Conservation (phyloP, 2,329 filamentous ascomycete species). For the Aureobasidium musti region DNA sequence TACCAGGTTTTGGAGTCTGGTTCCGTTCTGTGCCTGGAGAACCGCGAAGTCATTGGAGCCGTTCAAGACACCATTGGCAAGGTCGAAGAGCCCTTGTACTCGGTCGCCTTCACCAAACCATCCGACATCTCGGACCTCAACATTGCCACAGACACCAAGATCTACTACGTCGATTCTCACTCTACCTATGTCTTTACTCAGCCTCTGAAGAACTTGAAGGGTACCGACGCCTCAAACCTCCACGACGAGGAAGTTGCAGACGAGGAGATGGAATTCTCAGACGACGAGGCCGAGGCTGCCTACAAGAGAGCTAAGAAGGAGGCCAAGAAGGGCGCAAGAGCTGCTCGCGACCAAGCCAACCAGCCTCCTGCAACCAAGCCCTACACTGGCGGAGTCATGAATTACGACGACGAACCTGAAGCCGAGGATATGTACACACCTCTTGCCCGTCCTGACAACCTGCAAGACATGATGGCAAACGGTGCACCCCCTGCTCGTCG, state of each 20-base stretch:
- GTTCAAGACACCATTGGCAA: conserved; percentile 83
- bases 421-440: conserved; percentile 51
- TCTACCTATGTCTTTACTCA: conserved; percentile 86
- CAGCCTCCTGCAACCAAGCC: conserved; percentile 11
- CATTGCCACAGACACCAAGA: conserved; percentile 65
- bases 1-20: conserved; percentile 82
- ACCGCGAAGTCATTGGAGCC: conserved; percentile 75
- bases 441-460: conserved; percentile 50
- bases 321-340: conserved; percentile 38
- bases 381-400: conserved; percentile 40
- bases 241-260: conserved; percentile 87
- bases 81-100: conserved; percentile 84
- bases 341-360: conserved; percentile 25
- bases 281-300: conserved; percentile 84
- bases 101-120: conserved; percentile 70
- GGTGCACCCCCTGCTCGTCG: conserved; percentile 44
- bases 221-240: conserved; percentile 90
- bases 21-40: conserved; percentile 76
- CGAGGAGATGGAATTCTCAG: conserved; percentile 92
- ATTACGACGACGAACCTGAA: conserved; percentile 49
- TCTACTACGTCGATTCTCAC: conserved; percentile 79
- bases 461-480: conserved; percentile 48
- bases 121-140: conserved; percentile 68
- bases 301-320: conserved; percentile 42
- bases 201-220: conserved; percentile 74